Evolutionary conservation across 2,329 filamentous ascomycete species (phyloP).

Genomic region (Onygena corvina): DNA sequence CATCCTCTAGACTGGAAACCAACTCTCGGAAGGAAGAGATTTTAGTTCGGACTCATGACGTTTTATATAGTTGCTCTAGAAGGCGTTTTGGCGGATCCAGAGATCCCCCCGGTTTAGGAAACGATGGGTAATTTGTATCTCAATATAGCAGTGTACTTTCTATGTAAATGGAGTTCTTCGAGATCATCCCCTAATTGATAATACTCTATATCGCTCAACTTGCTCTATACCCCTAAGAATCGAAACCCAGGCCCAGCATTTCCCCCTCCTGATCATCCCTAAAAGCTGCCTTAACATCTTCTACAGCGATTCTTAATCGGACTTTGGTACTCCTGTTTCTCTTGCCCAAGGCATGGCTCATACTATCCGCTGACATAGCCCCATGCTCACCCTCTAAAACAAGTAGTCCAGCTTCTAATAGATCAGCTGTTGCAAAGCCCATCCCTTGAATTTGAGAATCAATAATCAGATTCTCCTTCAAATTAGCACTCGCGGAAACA

Average conservation of each 20-base stretch:
- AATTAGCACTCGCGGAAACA: constrained; percentile 45
- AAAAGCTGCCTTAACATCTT: constrained; percentile 80
- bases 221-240: constrained; percentile 15
- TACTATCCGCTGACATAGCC: constrained; percentile 19
- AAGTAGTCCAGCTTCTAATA: constrained; percentile 78
- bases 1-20: constrained; percentile 92
- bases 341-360: constrained; percentile 43
- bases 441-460: constrained; percentile 44
- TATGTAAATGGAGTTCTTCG: neutral
- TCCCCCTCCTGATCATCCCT: constrained; percentile 79
- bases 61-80: constrained; percentile 11
- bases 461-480: constrained; percentile 49
- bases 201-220: too few species aligned
- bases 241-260: constrained; percentile 53
- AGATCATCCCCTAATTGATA: too few species aligned
- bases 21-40: constrained; percentile 64
- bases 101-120: neutral
- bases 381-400: constrained; percentile 52
- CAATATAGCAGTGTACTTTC: neutral
- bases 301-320: constrained; percentile 71
- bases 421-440: constrained; percentile 62
- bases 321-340: constrained; percentile 82
- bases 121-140: neutral
- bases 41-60: constrained; percentile 32
- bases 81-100: constrained; percentile 7